These are phyloP conservation scores for Gossypium ekmanianum DNA, from an alignment of 345 rosid species.

Conservation along the genomic window DNA sequence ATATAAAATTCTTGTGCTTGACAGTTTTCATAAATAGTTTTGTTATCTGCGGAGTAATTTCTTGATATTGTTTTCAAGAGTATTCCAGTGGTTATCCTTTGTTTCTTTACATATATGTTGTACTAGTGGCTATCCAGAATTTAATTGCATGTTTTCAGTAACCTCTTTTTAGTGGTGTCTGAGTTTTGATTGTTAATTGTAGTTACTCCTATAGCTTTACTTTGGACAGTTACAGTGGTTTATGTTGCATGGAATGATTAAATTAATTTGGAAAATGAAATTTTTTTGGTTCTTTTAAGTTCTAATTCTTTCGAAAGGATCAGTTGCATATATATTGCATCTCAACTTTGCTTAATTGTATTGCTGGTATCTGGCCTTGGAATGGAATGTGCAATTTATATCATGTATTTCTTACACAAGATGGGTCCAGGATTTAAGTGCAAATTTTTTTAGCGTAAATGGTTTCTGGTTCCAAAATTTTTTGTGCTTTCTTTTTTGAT, in stretches of 20 bases:
- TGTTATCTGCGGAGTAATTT: not conserved
- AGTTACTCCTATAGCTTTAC: not conserved
- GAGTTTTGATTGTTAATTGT: not conserved
- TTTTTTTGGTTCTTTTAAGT: not conserved
- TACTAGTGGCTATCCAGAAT: not conserved
- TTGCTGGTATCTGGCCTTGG: not conserved
- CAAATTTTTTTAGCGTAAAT: conserved; percentile 5
- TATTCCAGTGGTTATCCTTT: not conserved
- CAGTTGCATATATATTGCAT: not conserved
- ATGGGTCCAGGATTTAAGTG: not conserved
- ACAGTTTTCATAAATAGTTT: not conserved
- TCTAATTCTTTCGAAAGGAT: not conserved
- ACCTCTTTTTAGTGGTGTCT: not conserved
- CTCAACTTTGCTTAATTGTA: not conserved
- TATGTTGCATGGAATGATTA: not conserved
- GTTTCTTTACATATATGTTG: not conserved
- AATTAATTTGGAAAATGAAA: not conserved
- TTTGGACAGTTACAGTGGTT: not conserved
- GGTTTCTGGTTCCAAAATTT: conserved; percentile 1
- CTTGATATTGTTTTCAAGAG: not conserved
- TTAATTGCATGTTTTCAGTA: not conserved
- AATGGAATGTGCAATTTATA: not conserved
- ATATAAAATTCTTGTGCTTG: not conserved
- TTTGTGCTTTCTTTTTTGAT: not conserved
- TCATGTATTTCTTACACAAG: not conserved